phyloP scores from a whole-genome alignment of 2,329 filamentous ascomycete species.

The Talaromyces sp. region DNA sequence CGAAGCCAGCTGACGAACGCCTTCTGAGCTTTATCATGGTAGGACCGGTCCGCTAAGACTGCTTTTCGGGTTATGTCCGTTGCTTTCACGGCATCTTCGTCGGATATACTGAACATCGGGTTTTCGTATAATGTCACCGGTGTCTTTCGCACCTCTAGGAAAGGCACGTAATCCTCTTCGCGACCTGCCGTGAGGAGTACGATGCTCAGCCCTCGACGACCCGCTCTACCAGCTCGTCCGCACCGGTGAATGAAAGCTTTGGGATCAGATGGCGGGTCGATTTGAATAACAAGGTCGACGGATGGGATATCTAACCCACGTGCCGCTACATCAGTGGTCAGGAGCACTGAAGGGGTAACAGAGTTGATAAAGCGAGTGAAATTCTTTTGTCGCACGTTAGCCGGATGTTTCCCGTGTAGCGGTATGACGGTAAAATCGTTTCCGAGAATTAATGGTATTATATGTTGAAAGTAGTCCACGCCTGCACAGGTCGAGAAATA shows the following conservation, averaged over 20 bases:
- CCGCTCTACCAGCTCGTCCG: constrained; percentile 59
- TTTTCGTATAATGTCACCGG: constrained; percentile 63
- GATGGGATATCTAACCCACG: constrained; percentile 87
- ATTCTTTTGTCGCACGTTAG: constrained; percentile 82
- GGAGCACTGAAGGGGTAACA: constrained; percentile 68
- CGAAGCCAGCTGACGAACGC: constrained; percentile 93
- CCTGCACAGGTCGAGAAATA: constrained; percentile 92
- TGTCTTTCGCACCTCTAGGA: constrained; percentile 80
- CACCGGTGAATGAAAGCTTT: constrained; percentile 72
- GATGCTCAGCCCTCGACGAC: constrained; percentile 71
- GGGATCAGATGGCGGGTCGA: constrained; percentile 79
- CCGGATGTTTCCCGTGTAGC: constrained; percentile 85
- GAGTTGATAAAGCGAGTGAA: constrained; percentile 74
- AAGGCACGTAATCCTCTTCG: constrained; percentile 86
- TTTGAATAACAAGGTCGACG: constrained; percentile 83
- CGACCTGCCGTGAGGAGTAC: constrained; percentile 77
- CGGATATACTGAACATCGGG: constrained; percentile 54
- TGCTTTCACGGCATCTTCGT: constrained; percentile 55
- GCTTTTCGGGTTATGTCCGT: constrained; percentile 58
- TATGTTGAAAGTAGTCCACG: constrained; percentile 86
- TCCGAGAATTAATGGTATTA: constrained; percentile 69
- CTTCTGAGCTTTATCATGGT: constrained; percentile 83
- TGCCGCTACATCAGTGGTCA: constrained; percentile 90
- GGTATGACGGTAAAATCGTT: constrained; percentile 65
- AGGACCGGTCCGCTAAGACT: constrained; percentile 54